Base-by-base conservation (phyloP, 768 basidiomycete genomes). In the Podaxis sp. region DNA sequence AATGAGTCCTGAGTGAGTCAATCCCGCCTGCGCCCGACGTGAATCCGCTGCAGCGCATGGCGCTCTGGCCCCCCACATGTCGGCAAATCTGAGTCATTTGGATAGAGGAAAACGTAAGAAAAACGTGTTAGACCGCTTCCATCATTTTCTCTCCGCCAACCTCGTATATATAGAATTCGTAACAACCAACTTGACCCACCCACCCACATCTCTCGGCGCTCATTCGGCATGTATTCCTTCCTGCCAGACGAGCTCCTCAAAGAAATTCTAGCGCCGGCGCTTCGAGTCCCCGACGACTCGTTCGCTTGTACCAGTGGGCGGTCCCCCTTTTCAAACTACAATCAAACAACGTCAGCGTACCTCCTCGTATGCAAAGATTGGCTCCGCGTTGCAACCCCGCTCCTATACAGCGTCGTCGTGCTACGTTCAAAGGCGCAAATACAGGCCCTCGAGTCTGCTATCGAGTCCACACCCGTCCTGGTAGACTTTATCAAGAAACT, bases 351-450 rank as follows among this genome's bases (percentile, higher is more conserved):
- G 5, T 70, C 69, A 3, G 66, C 62, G 2, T 60, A 61, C 46
- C 69, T 73, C 24, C 52, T 69, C 11, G 69, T 71, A 2, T 70
- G 65, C 58, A 73, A 72, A 48, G 53, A 63, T 11, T 73, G 72
- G 72, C 68, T 71, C 33, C 69, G 71, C 36, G 68, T 72, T n/a
- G 65, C 67, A 3, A 73, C 69, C 0, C 71, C 71, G 2, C 66
- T 71, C 10, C 69, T 74, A 6, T 74, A 74, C 55, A 50, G 67
- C 40, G 64, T 67, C 13, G 69, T 72, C 7, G 60, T 72, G n/a
- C 61, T 72, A 1, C 70, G 70, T n/a, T 72, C 71, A 4, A 68
- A 63, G n/a, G 68, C 69, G 11, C 69, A 71, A 17, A 69, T 71
- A 2, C 66, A 70, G 30, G 70, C 71, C 0, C 69, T 74, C 26